A percentile compares a stretch with the other conserved stretches of the same genome.
These are phyloP conservation scores for Vicia villosa DNA, from an alignment of 306 rosid genomes.

Conservation along the genomic window DNA sequence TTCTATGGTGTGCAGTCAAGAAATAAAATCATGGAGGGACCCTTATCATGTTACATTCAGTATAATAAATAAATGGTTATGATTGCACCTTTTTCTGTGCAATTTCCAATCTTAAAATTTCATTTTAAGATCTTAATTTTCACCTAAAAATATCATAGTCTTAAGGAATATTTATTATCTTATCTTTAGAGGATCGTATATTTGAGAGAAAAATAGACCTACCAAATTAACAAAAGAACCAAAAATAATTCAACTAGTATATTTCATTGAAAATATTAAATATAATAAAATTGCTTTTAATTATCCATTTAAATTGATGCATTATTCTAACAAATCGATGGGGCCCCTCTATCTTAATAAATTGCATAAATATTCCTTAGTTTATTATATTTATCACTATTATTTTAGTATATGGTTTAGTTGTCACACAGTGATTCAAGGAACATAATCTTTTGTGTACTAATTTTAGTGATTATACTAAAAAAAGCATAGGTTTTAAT, in stretches of 20 bases:
- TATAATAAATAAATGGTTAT: conserved; percentile 50
- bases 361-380: conserved; percentile 31
- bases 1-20: conserved; percentile 61
- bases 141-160: neutral
- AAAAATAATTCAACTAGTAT: neutral
- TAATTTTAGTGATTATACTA: conserved; percentile 28
- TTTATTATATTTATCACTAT: conserved; percentile 13
- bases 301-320: conserved; percentile 42
- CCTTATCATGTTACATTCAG: conserved; percentile 52
- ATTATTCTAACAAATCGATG: conserved; percentile 38
- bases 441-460: conserved; percentile 36
- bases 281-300: conserved; percentile 38
- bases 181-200: neutral
- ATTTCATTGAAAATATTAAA: neutral
- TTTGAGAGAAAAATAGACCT: neutral
- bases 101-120: neutral
- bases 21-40: conserved; percentile 59
- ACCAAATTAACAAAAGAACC: neutral
- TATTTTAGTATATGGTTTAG: conserved; percentile 13
- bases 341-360: conserved; percentile 44
- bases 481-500: conserved; percentile 4
- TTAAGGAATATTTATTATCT: neutral
- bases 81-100: conserved; percentile 48
- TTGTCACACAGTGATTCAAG: conserved; percentile 18
- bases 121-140: conserved; percentile 2